Conservation (phyloP, 1,284 basidiomycete genomes). For the Leccinum griseonigrum region DNA sequence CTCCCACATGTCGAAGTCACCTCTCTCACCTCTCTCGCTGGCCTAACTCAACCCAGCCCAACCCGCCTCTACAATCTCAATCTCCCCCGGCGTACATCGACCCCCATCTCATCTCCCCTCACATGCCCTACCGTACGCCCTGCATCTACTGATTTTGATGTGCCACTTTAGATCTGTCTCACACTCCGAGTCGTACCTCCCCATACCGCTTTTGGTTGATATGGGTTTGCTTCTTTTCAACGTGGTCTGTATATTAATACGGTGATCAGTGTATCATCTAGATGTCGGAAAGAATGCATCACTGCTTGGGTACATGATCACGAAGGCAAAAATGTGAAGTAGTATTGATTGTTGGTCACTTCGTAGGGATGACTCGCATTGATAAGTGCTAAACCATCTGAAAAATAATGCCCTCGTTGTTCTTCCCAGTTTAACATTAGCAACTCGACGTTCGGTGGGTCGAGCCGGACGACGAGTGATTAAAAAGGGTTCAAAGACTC, state of each 20-base stretch:
- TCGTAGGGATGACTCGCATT: not conserved
- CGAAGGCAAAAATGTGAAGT: not conserved
- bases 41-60: not conserved
- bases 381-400: slow-evolving; percentile 38
- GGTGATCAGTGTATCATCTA: not conserved
- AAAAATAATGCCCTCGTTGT: slow-evolving; percentile 45
- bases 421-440: slow-evolving; percentile 43
- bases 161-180: no score
- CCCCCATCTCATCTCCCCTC: not conserved
- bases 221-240: not conserved
- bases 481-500: slow-evolving; percentile 21
- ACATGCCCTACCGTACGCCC: no score
- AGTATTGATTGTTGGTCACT: not conserved
- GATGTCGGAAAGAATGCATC: not conserved
- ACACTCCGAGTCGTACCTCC: no score
- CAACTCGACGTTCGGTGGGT: slow-evolving; percentile 43
- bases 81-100: slow-evolving; percentile 42
- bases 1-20: slow-evolving; percentile 76
- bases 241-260: not conserved
- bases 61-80: slow-evolving; percentile 35
- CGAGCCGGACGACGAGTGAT: slow-evolving; percentile 35
- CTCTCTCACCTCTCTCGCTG: slow-evolving; percentile 41
- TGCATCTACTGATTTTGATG: no score
- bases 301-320: not conserved
- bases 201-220: no score